A percentile compares a stretch with the other conserved stretches of the same genome.
Conservation (phyloP, 2,329 filamentous ascomycete species). For the Colletotrichum coccodes region DNA sequence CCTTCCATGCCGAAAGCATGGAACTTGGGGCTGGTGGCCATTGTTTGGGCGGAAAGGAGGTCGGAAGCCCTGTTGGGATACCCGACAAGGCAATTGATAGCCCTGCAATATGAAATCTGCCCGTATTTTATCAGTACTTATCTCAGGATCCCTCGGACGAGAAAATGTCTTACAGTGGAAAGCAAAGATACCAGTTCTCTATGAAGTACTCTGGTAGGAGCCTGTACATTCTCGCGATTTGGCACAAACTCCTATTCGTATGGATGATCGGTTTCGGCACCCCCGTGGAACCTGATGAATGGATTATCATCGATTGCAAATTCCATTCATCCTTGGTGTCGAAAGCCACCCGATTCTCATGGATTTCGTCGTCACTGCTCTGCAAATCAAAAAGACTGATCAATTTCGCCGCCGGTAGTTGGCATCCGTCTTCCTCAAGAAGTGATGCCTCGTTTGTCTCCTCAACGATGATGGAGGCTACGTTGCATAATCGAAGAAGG, state of each 20-base stretch:
- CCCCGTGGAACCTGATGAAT: conserved; percentile 22
- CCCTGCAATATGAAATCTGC: conserved; percentile 18
- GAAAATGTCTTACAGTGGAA: not conserved
- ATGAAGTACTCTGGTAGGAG: conserved; percentile 17
- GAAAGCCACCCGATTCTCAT: not conserved
- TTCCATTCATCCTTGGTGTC: conserved; percentile 22
- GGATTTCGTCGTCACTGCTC: fast-evolving
- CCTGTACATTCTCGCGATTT: conserved; percentile 20
- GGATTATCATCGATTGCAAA: conserved; percentile 24
- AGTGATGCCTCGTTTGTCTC: conserved; percentile 9
- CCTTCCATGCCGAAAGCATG: conserved; percentile 15
- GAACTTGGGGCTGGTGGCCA: conserved; percentile 28
- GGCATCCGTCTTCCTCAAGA: not conserved
- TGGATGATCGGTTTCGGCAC: conserved; percentile 23
- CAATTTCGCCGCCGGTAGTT: not conserved
- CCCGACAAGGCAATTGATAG: conserved; percentile 3
- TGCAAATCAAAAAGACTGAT: not conserved
- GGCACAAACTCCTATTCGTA: conserved; percentile 21
- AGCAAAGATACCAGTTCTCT: conserved; percentile 29
- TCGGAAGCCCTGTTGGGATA: conserved; percentile 17
- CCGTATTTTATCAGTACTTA: not conserved
- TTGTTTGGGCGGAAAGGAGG: conserved; percentile 1
- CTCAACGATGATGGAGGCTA: not conserved
- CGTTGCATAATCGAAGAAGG: conserved; percentile 10
- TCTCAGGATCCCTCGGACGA: fast-evolving